phyloP scores from a whole-genome alignment of 768 basidiomycete genomes.

The Serendipita sp. region DNA sequence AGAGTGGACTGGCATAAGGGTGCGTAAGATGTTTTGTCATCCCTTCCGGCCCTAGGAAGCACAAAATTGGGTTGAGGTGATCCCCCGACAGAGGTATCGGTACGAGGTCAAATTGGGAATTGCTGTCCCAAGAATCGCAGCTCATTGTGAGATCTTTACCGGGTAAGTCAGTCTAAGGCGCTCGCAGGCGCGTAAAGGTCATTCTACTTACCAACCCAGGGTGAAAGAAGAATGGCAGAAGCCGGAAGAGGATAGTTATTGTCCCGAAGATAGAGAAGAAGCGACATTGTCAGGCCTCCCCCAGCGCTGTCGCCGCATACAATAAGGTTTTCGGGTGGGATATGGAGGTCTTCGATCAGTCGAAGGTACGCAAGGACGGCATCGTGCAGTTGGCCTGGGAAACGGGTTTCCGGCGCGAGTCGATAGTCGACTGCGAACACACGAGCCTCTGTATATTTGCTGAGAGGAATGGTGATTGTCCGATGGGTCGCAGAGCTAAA shows the following conservation, averaged over 20 bases:
- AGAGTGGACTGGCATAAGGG: slow-evolving; percentile 89
- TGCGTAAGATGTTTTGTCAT: slow-evolving; percentile 71
- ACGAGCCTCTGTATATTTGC: slow-evolving; percentile 75
- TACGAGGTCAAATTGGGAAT: slow-evolving; percentile 72
- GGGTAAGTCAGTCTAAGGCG: not conserved
- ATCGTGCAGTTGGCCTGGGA: slow-evolving; percentile 81
- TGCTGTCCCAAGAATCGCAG: slow-evolving; percentile 96
- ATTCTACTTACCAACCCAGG: slow-evolving; percentile 73
- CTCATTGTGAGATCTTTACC: slow-evolving; percentile 78
- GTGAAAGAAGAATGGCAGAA: slow-evolving; percentile 78
- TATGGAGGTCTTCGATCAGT: slow-evolving; percentile 71
- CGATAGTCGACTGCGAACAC: slow-evolving; percentile 92
- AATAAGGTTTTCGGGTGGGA: slow-evolving; percentile 82
- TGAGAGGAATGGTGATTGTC: slow-evolving; percentile 76
- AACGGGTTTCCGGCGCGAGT: slow-evolving; percentile 85
- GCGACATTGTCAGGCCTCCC: slow-evolving; percentile 68
- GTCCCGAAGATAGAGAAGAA: slow-evolving; percentile 91
- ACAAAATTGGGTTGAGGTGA: slow-evolving; percentile 84
- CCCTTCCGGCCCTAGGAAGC: slow-evolving; percentile 67
- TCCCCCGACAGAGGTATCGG: slow-evolving; percentile 56
- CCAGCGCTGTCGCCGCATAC: slow-evolving; percentile 89
- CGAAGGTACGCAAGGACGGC: slow-evolving; percentile 77
- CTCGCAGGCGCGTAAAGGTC: not conserved
- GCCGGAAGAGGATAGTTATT: slow-evolving; percentile 71
- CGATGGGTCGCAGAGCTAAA: slow-evolving; percentile 86